A percentile compares a stretch with the other conserved stretches of the same genome.
phyloP scores from a whole-genome alignment of 192 early-diverging fungal genomes.

The Backusella morwellensis region DNA sequence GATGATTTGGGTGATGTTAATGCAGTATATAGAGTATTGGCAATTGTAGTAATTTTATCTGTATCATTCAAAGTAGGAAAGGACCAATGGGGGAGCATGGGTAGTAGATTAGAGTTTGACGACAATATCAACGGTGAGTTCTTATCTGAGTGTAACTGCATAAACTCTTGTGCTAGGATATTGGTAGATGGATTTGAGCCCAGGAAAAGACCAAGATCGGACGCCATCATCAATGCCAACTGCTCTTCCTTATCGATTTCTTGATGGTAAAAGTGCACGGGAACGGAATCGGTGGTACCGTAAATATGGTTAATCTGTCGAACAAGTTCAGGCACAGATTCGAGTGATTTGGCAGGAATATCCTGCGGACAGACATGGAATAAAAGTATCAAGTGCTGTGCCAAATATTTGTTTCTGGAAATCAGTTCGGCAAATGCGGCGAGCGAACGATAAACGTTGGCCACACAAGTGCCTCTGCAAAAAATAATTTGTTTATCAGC shows the following conservation, averaged over 20 bases:
- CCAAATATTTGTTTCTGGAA: neutral
- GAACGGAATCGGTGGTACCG: neutral
- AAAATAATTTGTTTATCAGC: neutral
- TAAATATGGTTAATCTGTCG: neutral
- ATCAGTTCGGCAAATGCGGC: neutral
- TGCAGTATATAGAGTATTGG: neutral
- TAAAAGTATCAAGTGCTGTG: neutral
- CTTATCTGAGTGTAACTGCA: neutral
- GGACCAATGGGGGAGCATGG: neutral
- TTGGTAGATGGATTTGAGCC: neutral
- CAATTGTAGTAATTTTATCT: neutral
- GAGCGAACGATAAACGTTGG: neutral
- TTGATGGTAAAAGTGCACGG: neutral
- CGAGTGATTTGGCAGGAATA: neutral
- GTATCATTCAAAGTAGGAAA: neutral
- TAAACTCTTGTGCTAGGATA: neutral
- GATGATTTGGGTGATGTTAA: neutral
- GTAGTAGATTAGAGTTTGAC: neutral
- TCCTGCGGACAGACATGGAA: neutral
- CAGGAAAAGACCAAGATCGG: neutral
- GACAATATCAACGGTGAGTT: neutral
- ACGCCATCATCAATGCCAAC: neutral
- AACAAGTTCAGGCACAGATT: neutral
- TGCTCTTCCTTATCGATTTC: conserved; percentile 3
- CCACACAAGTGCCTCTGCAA: neutral